Evolutionary conservation across 1,284 basidiomycete genomes (phyloP).

Genomic region (Apiotrichum brassicae): DNA sequence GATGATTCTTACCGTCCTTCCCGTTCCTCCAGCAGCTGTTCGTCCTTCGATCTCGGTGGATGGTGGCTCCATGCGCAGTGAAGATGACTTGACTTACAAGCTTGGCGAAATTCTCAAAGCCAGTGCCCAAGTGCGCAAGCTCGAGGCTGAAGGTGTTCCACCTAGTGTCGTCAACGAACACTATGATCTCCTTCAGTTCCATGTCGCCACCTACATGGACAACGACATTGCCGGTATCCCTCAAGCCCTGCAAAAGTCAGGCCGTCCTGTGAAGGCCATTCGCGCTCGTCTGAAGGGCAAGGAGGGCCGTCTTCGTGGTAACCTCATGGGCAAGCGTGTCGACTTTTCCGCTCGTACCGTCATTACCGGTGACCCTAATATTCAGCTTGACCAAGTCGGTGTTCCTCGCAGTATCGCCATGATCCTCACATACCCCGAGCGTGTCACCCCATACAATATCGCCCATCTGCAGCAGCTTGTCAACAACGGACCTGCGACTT

Average conservation of each 20-base stretch:
- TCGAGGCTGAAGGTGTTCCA: conserved; percentile 95
- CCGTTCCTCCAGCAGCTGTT: conserved; percentile 95
- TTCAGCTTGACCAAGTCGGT: conserved; percentile 94
- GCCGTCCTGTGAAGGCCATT: conserved; percentile 96
- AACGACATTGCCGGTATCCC: conserved; percentile 99
- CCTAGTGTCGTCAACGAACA: conserved; percentile 94
- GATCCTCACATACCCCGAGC: conserved; percentile 95
- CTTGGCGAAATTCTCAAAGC: conserved; percentile 96
- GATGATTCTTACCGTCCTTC: conserved; percentile 98
- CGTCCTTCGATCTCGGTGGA: conserved; percentile 96
- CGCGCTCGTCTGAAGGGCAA: conserved; percentile 97
- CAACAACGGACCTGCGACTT: conserved; percentile 90
- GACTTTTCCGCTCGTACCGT: conserved; percentile 99
- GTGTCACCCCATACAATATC: conserved; percentile 98
- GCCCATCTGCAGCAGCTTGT: conserved; percentile 90
- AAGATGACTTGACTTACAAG: conserved; percentile 99
- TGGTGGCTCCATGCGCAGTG: conserved; percentile 90
- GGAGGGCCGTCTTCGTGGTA: conserved; percentile 95
- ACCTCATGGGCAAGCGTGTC: conserved; percentile 99
- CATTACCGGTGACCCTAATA: conserved; percentile 97
- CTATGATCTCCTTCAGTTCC: conserved; percentile 94
- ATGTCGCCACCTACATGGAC: conserved; percentile 99
- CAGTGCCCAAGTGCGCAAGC: conserved; percentile 81
- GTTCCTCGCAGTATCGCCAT: conserved; percentile 96
- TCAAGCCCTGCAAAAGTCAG: conserved; percentile 94